Percentiles rank a stretch among this genome's conserved stretches.
Conservation (phyloP, 306 rosid genomes). For the Luffa acutangula region DNA sequence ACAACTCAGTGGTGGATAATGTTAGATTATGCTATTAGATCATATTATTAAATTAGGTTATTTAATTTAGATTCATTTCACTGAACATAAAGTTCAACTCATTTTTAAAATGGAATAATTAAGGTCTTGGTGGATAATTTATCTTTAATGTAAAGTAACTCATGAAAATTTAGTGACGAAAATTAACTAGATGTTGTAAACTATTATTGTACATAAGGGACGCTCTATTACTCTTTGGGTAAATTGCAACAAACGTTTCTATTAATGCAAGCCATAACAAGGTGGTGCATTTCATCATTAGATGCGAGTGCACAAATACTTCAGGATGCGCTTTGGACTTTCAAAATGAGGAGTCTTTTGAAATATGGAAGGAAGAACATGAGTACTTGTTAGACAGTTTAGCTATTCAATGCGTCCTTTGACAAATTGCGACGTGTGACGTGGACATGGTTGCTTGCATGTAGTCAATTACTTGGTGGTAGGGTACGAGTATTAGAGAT, state of each 20-base stretch:
- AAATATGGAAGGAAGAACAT: neutral
- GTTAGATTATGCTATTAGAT: too few relatives aligned
- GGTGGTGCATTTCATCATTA: neutral
- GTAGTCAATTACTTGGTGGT: neutral
- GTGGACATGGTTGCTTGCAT: neutral
- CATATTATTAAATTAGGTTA: neutral
- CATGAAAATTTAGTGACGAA: too few relatives aligned
- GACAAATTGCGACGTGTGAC: neutral
- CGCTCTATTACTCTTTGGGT: neutral
- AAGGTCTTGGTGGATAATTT: too few relatives aligned
- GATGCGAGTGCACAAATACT: neutral
- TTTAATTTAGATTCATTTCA: too few relatives aligned
- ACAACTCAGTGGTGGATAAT: too few relatives aligned
- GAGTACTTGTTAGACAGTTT: neutral
- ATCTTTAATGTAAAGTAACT: too few relatives aligned
- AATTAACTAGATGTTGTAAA: too few relatives aligned
- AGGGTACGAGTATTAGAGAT: neutral
- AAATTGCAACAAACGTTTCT: neutral
- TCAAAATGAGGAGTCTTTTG: neutral
- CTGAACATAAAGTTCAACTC: too few relatives aligned
- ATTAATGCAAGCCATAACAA: neutral
- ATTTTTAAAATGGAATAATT: too few relatives aligned
- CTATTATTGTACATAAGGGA: too few relatives aligned
- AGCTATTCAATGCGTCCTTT: neutral
- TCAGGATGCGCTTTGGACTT: neutral